phyloP scores from a whole-genome alignment of 106 monocot species.

The Amphibolis antarctica region DNA sequence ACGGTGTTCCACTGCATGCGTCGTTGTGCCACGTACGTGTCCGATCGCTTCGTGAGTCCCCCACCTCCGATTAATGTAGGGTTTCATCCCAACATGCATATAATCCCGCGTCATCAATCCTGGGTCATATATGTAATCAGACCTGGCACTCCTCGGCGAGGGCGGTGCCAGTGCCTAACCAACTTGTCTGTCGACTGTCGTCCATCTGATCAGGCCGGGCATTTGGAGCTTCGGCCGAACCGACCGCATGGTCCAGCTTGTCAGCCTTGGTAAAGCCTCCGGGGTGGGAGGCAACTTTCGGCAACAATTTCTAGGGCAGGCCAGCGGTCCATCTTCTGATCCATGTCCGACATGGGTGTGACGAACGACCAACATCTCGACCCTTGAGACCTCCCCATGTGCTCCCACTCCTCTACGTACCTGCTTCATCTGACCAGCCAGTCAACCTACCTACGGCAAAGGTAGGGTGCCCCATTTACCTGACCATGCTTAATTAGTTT shows the following conservation, averaged over 20 bases:
- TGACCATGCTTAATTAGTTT: slow-evolving; percentile 1
- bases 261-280: not conserved
- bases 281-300: not conserved
- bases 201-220: too few relatives aligned
- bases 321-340: not conserved
- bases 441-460: slow-evolving; percentile 9
- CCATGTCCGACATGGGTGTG: not conserved
- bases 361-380: not conserved
- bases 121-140: too few relatives aligned
- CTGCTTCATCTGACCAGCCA: slow-evolving; percentile 2
- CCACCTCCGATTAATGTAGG: too few relatives aligned
- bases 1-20: slow-evolving; percentile 3
- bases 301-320: not conserved
- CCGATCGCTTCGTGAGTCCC: too few relatives aligned
- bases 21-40: not conserved
- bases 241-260: too few relatives aligned
- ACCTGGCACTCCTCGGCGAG: too few relatives aligned
- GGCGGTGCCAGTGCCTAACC: too few relatives aligned
- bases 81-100: too few relatives aligned
- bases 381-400: slow-evolving; percentile 3
- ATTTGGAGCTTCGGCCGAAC: too few relatives aligned
- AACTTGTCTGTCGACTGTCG: too few relatives aligned
- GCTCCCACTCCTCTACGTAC: not conserved
- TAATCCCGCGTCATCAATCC: too few relatives aligned
- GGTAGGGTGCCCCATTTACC: slow-evolving; percentile 3